phyloP scores from a whole-genome alignment of 208 protist species.

The Borovskyia barvae region DNA sequence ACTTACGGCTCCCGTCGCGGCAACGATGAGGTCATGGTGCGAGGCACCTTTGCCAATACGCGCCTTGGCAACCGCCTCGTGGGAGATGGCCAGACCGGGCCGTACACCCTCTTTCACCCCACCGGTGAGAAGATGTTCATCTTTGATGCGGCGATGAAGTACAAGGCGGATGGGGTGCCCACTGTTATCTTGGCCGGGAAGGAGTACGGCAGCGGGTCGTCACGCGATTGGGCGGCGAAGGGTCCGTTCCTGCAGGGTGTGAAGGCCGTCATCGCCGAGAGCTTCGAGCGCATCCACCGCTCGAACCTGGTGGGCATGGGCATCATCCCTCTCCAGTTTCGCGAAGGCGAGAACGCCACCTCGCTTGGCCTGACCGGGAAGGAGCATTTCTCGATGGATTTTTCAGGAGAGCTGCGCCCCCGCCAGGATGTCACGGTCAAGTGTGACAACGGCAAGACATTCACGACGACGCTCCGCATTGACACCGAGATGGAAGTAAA shows the following conservation, averaged over 20 bases:
- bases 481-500: constrained; percentile 95
- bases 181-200: constrained; percentile 94
- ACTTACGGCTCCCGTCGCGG: constrained; percentile 95
- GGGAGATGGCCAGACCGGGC: constrained; percentile 88
- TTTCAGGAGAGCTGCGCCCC: constrained; percentile 78
- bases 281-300: constrained; percentile 95
- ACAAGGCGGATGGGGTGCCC: constrained; percentile 61
- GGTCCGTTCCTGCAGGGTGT: constrained; percentile 94
- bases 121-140: constrained; percentile 92
- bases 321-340: constrained; percentile 95
- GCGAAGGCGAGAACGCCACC: constrained; percentile 77
- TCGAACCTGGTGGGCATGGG: constrained; percentile 96
- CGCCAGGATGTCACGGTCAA: constrained; percentile 86
- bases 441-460: constrained; percentile 82
- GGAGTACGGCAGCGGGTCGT: constrained; percentile 95
- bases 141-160: constrained; percentile 94
- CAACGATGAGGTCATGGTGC: constrained; percentile 96
- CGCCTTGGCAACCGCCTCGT: constrained; percentile 92
- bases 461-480: constrained; percentile 89
- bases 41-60: constrained; percentile 96
- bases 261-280: constrained; percentile 92
- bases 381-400: constrained; percentile 90
- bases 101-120: constrained; percentile 91
- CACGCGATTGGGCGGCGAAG: constrained; percentile 97
- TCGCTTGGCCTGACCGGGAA: constrained; percentile 91